Evolutionary conservation across 2,329 filamentous ascomycete species (phyloP), one percentile per base, ranked within the genome.

Genomic region (Xylaria sp.): DNA sequence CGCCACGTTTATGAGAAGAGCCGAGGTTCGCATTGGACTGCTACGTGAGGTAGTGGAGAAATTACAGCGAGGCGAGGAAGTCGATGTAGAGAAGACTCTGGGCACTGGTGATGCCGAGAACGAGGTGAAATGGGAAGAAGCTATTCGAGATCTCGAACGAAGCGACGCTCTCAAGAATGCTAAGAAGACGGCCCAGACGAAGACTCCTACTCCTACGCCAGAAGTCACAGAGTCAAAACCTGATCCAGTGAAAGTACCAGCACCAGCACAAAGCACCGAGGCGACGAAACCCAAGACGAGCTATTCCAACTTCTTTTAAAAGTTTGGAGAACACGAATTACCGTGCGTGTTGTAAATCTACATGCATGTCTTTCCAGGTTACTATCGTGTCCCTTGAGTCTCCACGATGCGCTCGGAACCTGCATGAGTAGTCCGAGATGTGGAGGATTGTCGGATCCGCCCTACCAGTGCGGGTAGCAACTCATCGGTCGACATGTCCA

Each of bases 111-210:
- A 94, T 69, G 76, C 82, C 49, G 81, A 82, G 65, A 84, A 84
- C 71, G 94, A 99, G 75, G 78, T 81, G 63, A 90, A 92, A 68
- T 99, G 94, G 95, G 89, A 93, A 75, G 87, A 95, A 72, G 87
- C 89, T 13, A 63, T 91, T 65, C 80, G 79, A 66, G 84, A 88
- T 55, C 83, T 91, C 59, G 85, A 89, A 71, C 79, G 80, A 53
- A 85, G 89, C 67, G 83, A 88, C 37, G 72, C 76, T 8, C 68
- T 78, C 8, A 84, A 79, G 62, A 78, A 77, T 63, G 69, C 76
- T 13, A 79, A 77, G 67, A 78, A 76, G 65, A 68, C 74, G 60
- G 73, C 75, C 49, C 77, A 76, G 67, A 61, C 71, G 49, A 75
- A 76, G 59, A 62, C 68, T 44, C 63, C 73, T 16, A 30, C 68